Evolutionary conservation across 305 asterid genomes (phyloP).

Genomic region (Fraxinus sp.): DNA sequence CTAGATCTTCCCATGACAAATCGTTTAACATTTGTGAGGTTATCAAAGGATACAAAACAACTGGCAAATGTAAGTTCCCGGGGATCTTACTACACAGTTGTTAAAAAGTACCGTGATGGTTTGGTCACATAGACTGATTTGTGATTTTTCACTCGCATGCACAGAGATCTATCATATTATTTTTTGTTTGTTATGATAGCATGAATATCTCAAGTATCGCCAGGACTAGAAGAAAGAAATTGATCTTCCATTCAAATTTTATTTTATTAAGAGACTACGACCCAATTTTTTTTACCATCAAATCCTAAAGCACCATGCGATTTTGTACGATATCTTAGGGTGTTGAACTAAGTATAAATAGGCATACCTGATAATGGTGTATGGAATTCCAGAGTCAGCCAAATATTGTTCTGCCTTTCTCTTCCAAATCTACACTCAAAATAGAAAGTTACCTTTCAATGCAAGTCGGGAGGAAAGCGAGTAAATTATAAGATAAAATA

Average conservation of each 20-base stretch:
- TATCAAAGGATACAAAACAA: background rate
- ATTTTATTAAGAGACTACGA: background rate
- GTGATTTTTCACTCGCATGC: background rate
- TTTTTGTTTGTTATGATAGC: background rate
- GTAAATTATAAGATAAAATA: background rate
- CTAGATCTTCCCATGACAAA: background rate
- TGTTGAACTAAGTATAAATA: background rate
- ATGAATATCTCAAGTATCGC: background rate
- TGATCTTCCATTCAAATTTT: background rate
- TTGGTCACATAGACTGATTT: background rate
- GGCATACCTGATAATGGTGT: conserved; percentile 80
- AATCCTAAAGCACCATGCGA: background rate
- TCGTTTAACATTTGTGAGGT: background rate
- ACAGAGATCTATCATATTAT: background rate
- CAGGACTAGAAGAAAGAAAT: background rate
- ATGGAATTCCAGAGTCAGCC: conserved; percentile 86
- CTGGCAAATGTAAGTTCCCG: background rate
- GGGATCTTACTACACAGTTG: background rate
- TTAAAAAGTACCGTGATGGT: background rate
- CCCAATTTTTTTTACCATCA: background rate
- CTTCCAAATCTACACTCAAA: conserved; percentile 46
- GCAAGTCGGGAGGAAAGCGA: background rate
- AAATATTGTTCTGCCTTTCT: conserved; percentile 86
- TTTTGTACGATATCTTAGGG: background rate
- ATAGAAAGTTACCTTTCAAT: background rate